Evolutionary conservation across 768 basidiomycete species (phyloP), one percentile per base, ranked within the genome.

Genomic region (Phaffia australis): DNA sequence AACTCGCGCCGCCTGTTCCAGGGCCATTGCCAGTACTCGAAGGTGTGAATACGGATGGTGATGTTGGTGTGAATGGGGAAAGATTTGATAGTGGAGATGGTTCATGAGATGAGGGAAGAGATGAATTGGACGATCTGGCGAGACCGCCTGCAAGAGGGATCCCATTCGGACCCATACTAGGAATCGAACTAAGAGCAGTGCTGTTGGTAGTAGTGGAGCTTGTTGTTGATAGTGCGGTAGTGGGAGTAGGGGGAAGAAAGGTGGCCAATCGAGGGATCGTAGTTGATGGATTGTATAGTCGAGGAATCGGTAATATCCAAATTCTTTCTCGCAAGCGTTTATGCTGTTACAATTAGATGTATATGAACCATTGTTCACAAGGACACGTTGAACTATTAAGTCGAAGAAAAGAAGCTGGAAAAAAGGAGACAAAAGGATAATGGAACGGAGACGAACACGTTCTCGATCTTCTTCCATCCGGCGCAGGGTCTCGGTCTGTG

Each of bases 401-500:
- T 19, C n/a, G 27, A 25, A 48, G 23, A 47, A 6, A 64, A 16
- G 23, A 9, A 15, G 51, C 27, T 8, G 0, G 42, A 19, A n/a
- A 52, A 48, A n/a, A 21, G 15, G 15, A n/a, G 27, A 52, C 16
- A 27, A 1, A 15, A 4, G 54, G 18, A 52, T 5, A 57, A 35
- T 29, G 23, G 54, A 21, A 32, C 21, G 48, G n/a, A 52, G 27
- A 69, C 77, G 50, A 58, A 78, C 78, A 49, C 92, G 83, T 72
- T 93, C 91, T 1, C 90, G 81, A 75, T 93, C 91, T 71, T 93
- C 90, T 75, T 94, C 89, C 70, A 94, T 90, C 16, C 89, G 85
- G 66, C 86, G 85, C 73, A 89, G 81, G 32, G 89, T 82, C 60
- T 92, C 89, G n/a, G 78, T 76, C 11, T 82, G 81, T 1, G 84